Evolutionary conservation across 1,139 yeast genomes (phyloP).

Genomic region (Taphrina confusa): DNA sequence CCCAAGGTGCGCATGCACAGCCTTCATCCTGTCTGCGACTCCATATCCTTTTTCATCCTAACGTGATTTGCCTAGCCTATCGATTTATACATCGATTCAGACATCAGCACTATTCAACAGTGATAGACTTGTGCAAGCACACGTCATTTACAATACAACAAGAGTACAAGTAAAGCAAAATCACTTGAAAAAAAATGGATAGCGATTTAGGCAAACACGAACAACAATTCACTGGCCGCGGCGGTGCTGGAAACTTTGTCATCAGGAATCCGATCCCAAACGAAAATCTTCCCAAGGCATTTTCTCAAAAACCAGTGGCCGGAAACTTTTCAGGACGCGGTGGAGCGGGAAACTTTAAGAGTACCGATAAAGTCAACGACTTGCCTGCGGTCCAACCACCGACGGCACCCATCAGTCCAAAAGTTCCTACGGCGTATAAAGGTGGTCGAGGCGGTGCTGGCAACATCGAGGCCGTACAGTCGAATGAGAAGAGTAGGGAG

Average conservation of each 20-base stretch:
- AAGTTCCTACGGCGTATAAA: slow-evolving; percentile 15
- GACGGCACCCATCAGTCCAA: neutral
- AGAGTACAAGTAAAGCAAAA: too few species aligned
- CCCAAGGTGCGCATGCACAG: too few species aligned
- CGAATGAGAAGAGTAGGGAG: slow-evolving; percentile 28
- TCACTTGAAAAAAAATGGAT: too few species aligned
- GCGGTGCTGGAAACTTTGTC: slow-evolving; percentile 34
- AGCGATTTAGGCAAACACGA: slow-evolving; percentile 24
- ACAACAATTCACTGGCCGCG: slow-evolving; percentile 32
- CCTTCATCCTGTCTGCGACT: too few species aligned
- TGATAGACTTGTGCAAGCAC: too few species aligned
- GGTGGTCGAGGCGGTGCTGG: slow-evolving; percentile 34
- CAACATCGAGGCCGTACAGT: slow-evolving; percentile 32
- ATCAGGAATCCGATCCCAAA: slow-evolving; percentile 29
- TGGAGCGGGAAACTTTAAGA: slow-evolving; percentile 27
- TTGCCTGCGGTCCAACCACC: neutral
- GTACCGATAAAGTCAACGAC: slow-evolving; percentile 3
- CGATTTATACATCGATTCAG: too few species aligned
- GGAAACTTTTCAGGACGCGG: slow-evolving; percentile 32
- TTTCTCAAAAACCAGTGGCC: slow-evolving; percentile 16
- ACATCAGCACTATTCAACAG: too few species aligned
- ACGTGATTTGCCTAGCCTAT: too few species aligned
- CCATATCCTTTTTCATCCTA: too few species aligned
- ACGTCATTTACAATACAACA: too few species aligned
- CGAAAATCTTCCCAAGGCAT: slow-evolving; percentile 25